These are phyloP conservation scores for Aspergillus asperescens DNA, from an alignment of 495 filamentous ascomycete species.

Conservation along the genomic window DNA sequence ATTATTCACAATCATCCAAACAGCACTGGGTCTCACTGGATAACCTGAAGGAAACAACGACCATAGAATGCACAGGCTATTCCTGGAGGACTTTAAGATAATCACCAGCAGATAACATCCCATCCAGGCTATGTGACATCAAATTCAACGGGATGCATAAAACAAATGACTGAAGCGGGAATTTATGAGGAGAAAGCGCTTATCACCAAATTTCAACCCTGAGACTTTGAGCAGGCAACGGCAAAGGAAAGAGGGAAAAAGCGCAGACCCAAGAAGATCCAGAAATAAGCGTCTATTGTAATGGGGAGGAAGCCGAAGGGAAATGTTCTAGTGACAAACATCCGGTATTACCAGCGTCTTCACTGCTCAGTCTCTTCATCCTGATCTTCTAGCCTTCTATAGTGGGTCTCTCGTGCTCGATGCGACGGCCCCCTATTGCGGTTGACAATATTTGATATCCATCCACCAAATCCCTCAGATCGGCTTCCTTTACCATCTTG, in stretches of 20 bases:
- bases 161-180: neutral
- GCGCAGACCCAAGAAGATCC: neutral
- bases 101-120: neutral
- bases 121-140: conserved; percentile 5
- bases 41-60: too few relatives aligned
- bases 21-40: too few relatives aligned
- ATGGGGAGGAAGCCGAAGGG: neutral
- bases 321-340: neutral
- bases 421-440: conserved; percentile 46
- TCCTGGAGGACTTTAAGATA: too few relatives aligned
- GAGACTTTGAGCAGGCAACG: conserved; percentile 3
- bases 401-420: conserved; percentile 47
- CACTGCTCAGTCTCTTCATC: conserved; percentile 44
- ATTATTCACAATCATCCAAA: neutral
- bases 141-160: neutral
- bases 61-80: too few relatives aligned
- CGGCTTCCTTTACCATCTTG: conserved; percentile 28
- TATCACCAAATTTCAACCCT: conserved; percentile 9
- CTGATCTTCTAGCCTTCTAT: conserved; percentile 61
- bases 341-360: neutral
- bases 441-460: conserved; percentile 61
- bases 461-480: conserved; percentile 59
- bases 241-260: neutral
- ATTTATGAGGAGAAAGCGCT: neutral
- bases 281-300: conserved; percentile 1